phyloP scores from a whole-genome alignment of 2,329 filamentous ascomycete genomes.

The Thielaviopsis musarum region DNA sequence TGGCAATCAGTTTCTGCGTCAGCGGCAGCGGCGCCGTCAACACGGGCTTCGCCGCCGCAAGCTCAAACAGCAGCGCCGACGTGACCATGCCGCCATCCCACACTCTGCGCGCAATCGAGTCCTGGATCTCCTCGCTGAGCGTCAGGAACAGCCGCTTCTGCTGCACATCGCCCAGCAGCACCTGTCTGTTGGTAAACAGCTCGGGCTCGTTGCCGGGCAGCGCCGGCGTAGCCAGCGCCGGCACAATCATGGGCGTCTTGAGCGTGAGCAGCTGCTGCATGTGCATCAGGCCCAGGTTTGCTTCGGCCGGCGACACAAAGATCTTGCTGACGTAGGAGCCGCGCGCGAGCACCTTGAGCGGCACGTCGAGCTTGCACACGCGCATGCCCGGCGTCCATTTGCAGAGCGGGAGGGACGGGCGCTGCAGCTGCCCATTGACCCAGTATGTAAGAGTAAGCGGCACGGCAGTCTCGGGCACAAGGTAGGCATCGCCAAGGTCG shows the following conservation, averaged over 20 bases:
- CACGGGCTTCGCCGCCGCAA: background rate
- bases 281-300: slow-evolving; percentile 5
- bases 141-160: slow-evolving; percentile 9
- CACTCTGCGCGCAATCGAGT: slow-evolving; percentile 42
- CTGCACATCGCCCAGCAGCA: slow-evolving; percentile 11
- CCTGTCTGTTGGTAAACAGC: slow-evolving; percentile 10
- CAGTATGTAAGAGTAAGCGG: slow-evolving; percentile 19
- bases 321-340: slow-evolving; percentile 11
- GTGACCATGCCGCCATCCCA: slow-evolving; percentile 40
- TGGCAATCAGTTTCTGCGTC: background rate
- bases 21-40: background rate
- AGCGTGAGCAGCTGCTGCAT: slow-evolving; percentile 8
- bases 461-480: slow-evolving; percentile 28
- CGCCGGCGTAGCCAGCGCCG: slow-evolving; percentile 5
- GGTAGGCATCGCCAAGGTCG: slow-evolving; percentile 38
- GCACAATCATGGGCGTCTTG: slow-evolving; percentile 9
- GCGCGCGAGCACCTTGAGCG: slow-evolving; percentile 11
- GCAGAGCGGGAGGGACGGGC: slow-evolving; percentile 16
- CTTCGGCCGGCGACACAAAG: slow-evolving; percentile 11
- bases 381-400: slow-evolving; percentile 23
- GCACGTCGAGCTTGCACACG: slow-evolving; percentile 21
- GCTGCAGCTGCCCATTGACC: slow-evolving; percentile 19
- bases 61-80: slow-evolving; percentile 19
- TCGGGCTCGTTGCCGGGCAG: slow-evolving; percentile 3
- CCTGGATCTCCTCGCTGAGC: slow-evolving; percentile 40